A percentile compares a stretch with the other conserved stretches of the same genome.
These are phyloP conservation scores for Volvox reticuliferus DNA, from an alignment of 139 green algal species.

Conservation along the genomic window DNA sequence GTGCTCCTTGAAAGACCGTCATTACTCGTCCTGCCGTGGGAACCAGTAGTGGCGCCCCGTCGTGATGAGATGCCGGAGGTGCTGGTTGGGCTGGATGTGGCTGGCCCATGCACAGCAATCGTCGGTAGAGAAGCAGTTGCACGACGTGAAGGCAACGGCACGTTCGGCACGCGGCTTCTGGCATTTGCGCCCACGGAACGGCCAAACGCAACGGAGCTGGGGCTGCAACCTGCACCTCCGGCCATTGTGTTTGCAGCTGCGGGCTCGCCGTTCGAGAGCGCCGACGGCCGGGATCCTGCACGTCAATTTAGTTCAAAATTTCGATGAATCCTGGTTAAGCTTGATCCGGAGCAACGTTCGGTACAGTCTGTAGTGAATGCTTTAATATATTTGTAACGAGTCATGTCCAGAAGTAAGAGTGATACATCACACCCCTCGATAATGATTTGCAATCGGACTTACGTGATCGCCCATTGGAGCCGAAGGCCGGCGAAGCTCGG, in stretches of 20 bases:
- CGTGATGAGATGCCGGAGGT: neutral
- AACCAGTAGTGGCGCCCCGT: neutral
- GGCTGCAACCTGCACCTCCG: neutral
- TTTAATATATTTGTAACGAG: too few species aligned
- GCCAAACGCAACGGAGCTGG: slow-evolving; percentile 31
- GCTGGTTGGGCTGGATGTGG: neutral
- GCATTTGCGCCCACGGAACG: neutral
- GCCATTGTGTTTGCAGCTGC: neutral
- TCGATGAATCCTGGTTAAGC: too few species aligned
- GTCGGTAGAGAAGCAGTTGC: neutral
- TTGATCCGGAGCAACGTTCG: too few species aligned
- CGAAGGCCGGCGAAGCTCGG: neutral
- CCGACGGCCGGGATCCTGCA: neutral
- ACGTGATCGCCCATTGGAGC: neutral
- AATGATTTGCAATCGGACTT: neutral
- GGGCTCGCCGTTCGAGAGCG: neutral
- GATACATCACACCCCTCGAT: too few species aligned
- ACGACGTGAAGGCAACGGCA: neutral
- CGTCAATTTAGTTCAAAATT: neutral
- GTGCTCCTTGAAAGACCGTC: neutral
- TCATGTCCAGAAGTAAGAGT: too few species aligned
- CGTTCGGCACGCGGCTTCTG: neutral
- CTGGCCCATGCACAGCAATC: neutral
- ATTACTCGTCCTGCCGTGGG: neutral
- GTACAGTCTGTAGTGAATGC: too few species aligned